Percentiles rank a stretch among this genome's conserved stretches.
Conservation (phyloP, 2,329 filamentous ascomycete genomes). For the Thelonectria discophora region DNA sequence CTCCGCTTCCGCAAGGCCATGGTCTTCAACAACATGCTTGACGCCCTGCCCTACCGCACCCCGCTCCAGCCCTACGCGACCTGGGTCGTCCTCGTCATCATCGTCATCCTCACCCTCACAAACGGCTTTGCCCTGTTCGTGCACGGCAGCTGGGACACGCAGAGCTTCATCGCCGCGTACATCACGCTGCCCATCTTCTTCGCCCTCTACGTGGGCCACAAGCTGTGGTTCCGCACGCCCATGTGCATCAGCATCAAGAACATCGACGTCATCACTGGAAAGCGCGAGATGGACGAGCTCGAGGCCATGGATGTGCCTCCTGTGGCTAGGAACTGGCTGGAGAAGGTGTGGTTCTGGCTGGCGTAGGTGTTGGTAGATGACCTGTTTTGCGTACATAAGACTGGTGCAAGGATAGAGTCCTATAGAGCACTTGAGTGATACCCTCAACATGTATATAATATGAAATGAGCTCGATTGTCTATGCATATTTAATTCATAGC, state of each 20-base stretch:
- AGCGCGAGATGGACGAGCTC: constrained; percentile 69
- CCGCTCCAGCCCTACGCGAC: constrained; percentile 70
- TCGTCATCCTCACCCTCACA: constrained; percentile 71
- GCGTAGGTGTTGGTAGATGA: constrained; percentile 46
- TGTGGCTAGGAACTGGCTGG: constrained; percentile 59
- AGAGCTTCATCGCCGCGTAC: constrained; percentile 70
- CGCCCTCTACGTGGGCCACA: constrained; percentile 66
- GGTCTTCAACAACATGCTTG: constrained; percentile 56
- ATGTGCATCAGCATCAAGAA: constrained; percentile 21
- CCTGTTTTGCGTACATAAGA: constrained; percentile 3
- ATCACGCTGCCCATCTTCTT: constrained; percentile 71
- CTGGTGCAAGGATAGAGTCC: background rate
- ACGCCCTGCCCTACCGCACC: constrained; percentile 61
- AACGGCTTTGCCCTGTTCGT: constrained; percentile 82
- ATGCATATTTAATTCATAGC: no score
- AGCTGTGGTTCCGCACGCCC: constrained; percentile 32
- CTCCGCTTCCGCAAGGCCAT: constrained; percentile 68
- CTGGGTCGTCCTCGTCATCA: constrained; percentile 65
- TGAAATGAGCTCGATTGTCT: background rate
- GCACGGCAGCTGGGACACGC: constrained; percentile 67
- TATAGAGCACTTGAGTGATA: constrained; percentile 20
- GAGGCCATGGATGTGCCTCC: constrained; percentile 58
- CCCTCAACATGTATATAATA: constrained; percentile 17
- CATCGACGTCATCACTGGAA: constrained; percentile 56
- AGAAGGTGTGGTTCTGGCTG: constrained; percentile 66